Evolutionary conservation across 2,329 filamentous ascomycete species (phyloP).

Genomic region (Colletotrichum kahawae): DNA sequence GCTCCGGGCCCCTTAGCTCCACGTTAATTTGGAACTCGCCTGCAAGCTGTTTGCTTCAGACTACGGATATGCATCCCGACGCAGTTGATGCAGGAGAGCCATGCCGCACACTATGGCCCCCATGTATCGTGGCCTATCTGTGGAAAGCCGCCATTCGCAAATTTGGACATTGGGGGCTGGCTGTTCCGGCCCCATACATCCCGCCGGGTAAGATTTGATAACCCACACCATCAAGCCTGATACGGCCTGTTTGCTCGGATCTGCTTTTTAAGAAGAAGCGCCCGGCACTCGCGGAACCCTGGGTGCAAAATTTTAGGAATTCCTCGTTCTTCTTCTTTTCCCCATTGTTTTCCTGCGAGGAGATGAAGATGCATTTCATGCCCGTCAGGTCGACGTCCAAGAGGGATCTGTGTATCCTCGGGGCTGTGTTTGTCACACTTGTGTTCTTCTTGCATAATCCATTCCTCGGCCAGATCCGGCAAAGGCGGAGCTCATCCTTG

Average conservation of each 20-base stretch:
- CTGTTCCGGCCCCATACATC: neutral
- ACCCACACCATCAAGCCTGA: neutral
- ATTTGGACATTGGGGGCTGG: neutral
- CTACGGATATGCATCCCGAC: neutral
- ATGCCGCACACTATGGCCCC: neutral
- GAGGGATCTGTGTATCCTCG: neutral
- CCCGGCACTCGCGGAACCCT: neutral
- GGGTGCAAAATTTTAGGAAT: neutral
- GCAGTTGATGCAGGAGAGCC: neutral
- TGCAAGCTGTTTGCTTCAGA: neutral
- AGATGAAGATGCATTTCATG: neutral
- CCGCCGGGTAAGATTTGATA: neutral
- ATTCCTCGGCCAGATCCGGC: neutral
- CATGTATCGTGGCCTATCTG: neutral
- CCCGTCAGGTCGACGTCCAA: constrained; percentile 1
- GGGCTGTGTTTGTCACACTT: neutral
- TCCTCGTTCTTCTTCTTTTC: neutral
- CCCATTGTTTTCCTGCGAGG: neutral
- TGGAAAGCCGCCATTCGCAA: neutral
- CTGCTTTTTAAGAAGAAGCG: neutral
- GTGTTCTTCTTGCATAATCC: neutral
- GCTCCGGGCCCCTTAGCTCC: neutral
- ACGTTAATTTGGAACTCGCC: neutral
- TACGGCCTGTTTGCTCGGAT: neutral
- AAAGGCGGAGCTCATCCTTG: neutral